Base-by-base conservation (phyloP, 805 yeast genomes). In the Starmerella vitae region DNA sequence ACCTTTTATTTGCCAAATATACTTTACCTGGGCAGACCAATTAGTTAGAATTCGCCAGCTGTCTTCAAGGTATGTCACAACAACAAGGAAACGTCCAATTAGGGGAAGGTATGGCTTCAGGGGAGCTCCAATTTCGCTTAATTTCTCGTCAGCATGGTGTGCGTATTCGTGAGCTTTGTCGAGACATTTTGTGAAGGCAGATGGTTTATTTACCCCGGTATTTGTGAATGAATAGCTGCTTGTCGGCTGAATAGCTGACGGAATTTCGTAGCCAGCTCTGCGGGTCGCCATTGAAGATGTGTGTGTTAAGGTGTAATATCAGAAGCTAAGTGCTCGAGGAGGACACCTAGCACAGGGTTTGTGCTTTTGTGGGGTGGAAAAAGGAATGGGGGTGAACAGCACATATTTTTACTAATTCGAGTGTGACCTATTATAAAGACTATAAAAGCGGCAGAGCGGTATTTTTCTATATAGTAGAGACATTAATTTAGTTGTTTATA, bases 31-130 rank as follows among this genome's bases (percentile, higher is more conserved):
- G 53, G 83, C 94, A 26, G 70, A 60, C 96, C 96, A 88, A 63
- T 86, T 96, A 5, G 84, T 64, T 38, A 76, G 51, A 53, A 88
- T 82, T 59, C 98, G 72, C 38, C 78, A 57, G 3, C 94, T 72
- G 56, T 91, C 97, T 62, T 88, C 97, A 49, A 75, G 72, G 57
- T 86, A 88, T 0, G 97, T 91, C 35, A 94, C 93, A 40, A 88
- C 94, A 45, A 88, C 86, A 48, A 86, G 72, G 44, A 82, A 74
- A 42, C 97, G 70, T 28, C 95, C 97, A 52, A 88, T 72, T 18
- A 76, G 75, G 7, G 97, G 96, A 35, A 86, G 77, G 52, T 62
- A 61, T 17, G 63, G 64, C 51, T 58, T 55, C 37, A 60, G 36
- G 9, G 64, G 64, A 28, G 50, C 50, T 25, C 57, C 59, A 24